Evolutionary conservation across 805 yeast genomes (phyloP).

Genomic region (Pichia pseudocactophila): DNA sequence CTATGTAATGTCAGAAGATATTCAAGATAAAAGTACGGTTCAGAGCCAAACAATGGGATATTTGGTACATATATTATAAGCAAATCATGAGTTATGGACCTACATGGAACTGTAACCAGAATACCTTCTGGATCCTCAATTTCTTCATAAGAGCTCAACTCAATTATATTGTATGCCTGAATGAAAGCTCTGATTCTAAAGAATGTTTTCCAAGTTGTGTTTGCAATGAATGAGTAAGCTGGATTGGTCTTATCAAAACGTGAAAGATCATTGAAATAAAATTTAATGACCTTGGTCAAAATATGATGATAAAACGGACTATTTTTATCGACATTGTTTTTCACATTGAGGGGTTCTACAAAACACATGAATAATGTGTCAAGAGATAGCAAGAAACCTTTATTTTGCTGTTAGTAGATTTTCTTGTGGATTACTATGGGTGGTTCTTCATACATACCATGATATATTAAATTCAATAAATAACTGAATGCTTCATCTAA

Average conservation of each 20-base stretch:
- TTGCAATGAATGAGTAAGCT: constrained; percentile 22
- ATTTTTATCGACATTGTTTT: constrained; percentile 23
- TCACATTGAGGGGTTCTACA: constrained; percentile 25
- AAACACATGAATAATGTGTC: constrained; percentile 23
- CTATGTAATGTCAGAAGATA: constrained; percentile 34
- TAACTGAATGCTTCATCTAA: constrained; percentile 13
- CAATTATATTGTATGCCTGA: constrained; percentile 29
- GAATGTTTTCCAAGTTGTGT: constrained; percentile 25
- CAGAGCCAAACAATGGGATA: constrained; percentile 26
- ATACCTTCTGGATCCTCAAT: constrained; percentile 14
- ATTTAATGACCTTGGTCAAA: constrained; percentile 14
- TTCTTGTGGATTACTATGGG: not conserved
- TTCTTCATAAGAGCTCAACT: constrained; percentile 23
- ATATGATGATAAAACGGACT: constrained; percentile 24
- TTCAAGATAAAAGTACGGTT: constrained; percentile 37
- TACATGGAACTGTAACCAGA: constrained; percentile 26
- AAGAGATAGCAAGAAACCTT: constrained; percentile 17
- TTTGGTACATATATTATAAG: constrained; percentile 39
- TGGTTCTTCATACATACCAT: constrained; percentile 1
- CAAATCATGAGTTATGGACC: constrained; percentile 30
- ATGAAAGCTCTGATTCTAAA: constrained; percentile 24
- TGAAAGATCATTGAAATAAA: constrained; percentile 14
- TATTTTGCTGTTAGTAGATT: not conserved
- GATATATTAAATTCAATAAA: not conserved
- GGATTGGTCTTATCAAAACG: constrained; percentile 14